Conservation (phyloP, 768 basidiomycete genomes). For the Tylopilus rubrobrunneus region DNA sequence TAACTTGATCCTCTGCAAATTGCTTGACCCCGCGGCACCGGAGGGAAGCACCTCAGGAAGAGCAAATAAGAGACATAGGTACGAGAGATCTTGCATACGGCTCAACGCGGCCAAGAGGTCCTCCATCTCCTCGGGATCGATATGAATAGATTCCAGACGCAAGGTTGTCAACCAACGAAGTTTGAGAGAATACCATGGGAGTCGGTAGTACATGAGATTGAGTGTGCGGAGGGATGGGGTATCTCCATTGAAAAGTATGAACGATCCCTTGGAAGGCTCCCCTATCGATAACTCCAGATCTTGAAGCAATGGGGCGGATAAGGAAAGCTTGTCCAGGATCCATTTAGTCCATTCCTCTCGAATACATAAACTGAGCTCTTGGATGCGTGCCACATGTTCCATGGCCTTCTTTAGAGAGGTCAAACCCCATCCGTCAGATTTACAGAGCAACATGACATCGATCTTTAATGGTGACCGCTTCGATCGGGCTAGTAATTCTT, state of each 20-base stretch:
- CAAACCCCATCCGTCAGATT: background rate
- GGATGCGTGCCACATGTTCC: background rate
- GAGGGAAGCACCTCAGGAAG: conserved; percentile 14
- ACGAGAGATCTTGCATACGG: conserved; percentile 32
- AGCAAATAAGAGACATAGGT: conserved; percentile 31
- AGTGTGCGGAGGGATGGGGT: background rate
- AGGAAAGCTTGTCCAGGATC: background rate
- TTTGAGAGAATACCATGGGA: background rate
- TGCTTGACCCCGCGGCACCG: too few species aligned
- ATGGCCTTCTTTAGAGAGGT: background rate
- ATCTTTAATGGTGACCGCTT: background rate
- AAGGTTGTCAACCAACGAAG: conserved; percentile 32
- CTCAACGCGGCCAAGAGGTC: conserved; percentile 33
- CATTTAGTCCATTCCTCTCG: too few species aligned
- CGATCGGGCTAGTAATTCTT: background rate
- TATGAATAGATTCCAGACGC: conserved; percentile 25
- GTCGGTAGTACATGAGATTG: background rate
- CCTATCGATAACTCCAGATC: background rate
- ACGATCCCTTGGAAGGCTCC: too few species aligned
- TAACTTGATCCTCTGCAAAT: background rate
- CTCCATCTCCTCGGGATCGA: conserved; percentile 15
- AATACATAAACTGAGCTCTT: background rate
- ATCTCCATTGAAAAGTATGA: background rate
- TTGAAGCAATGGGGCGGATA: background rate
- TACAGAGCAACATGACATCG: background rate